Evolutionary conservation across 768 basidiomycete genomes (phyloP), one percentile per base, ranked within the genome.

Genomic region (Boletus eberwhitei): DNA sequence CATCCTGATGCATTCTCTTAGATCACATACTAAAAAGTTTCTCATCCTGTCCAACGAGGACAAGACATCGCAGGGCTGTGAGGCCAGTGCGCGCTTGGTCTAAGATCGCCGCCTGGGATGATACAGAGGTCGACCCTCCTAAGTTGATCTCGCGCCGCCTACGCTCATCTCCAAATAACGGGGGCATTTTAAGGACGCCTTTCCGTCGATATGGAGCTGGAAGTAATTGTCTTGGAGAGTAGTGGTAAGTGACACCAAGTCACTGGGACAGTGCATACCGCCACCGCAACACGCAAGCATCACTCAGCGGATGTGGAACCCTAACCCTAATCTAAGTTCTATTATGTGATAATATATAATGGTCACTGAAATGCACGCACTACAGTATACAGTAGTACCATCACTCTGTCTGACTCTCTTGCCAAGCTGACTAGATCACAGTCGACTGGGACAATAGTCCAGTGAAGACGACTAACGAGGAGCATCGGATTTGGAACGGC

Each of bases 101-200:
- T n/a, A n/a, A 73, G 63, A 93, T 79, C 35, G 79, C 72, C 14
- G 77, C 70, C 39, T 84, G 79, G 0, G 81, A 79, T 7, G 82
- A 63, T 2, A 75, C 77, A 19, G 78, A 68, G 0, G 75, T 78
- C 2, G 79, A 69, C 2, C 90, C 90, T 16, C 90, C 90, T n/a
- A 92, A 79, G 66, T 92, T 91, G 59, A 92, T 92, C 61, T 79
- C 77, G 41, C 85, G 79, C 52, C 82, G 77, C 44, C 73, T 68
- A 40, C 73, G 71, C 48, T 85, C 79, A 62, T 77, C 74, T 36
- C 75, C 78, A 60, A 84, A 82, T 42, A 83, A 46, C 14, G 78
- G 76, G 52, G 75, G 64, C 71, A 75, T 76, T 26, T 37, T 43
- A 29, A 37, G 13, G 37, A 34, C 3, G 24, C 22, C 21, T 47